These are phyloP conservation scores for Aristolochia fimbriata DNA, from an alignment of 164 flowering plant species.

Conservation along the genomic window DNA sequence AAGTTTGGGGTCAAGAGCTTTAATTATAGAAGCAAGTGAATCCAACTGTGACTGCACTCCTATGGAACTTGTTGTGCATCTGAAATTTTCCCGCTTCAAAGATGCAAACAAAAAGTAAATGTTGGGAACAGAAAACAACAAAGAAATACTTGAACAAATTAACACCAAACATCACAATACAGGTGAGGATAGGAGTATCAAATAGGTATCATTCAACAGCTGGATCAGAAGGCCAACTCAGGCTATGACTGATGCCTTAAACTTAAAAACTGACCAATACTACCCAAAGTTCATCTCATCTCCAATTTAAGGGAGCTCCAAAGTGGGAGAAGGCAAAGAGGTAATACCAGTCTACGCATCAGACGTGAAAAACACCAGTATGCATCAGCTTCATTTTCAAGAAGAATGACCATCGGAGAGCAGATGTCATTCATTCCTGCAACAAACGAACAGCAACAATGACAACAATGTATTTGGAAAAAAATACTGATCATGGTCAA, in stretches of 20 bases:
- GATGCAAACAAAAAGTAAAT: neutral
- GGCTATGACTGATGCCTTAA: neutral
- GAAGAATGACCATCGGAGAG: slow-evolving; percentile 79
- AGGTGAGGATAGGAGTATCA: too few species aligned
- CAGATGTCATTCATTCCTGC: slow-evolving; percentile 96
- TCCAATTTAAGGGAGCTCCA: neutral
- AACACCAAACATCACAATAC: too few species aligned
- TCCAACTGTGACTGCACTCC: slow-evolving; percentile 86
- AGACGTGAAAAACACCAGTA: slow-evolving; percentile 93
- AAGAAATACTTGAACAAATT: too few species aligned
- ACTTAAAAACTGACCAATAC: neutral
- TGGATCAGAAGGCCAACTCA: too few species aligned
- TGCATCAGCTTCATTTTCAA: slow-evolving; percentile 90
- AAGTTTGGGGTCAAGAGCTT: slow-evolving; percentile 79
- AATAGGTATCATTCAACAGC: too few species aligned
- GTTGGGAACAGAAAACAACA: neutral
- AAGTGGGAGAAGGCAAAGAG: neutral
- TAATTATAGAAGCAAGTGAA: slow-evolving; percentile 55
- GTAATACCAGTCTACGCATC: slow-evolving; percentile 83
- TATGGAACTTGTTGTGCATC: slow-evolving; percentile 46
- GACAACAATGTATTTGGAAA: neutral
- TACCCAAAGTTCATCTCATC: neutral
- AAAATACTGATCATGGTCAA: too few species aligned
- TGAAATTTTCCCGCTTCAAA: slow-evolving; percentile 73
- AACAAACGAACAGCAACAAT: neutral